Evolutionary conservation across 2,329 filamentous ascomycete species (phyloP), one percentile per base, ranked within the genome.

Genomic region (Exophiala mesophila): DNA sequence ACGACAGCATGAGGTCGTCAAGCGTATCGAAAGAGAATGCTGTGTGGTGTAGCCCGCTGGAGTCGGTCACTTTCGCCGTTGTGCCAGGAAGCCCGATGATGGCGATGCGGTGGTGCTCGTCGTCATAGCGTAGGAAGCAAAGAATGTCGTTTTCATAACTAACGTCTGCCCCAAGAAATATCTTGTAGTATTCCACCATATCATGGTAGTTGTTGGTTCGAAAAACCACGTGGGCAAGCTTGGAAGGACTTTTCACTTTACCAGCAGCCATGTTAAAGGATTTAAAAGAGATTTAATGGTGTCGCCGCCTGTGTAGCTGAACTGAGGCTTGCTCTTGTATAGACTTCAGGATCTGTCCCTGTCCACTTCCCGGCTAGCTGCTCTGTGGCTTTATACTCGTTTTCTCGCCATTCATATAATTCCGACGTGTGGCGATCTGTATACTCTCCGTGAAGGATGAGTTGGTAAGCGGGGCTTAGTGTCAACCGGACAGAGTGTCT

Each of bases 31-130:
- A 70, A 2, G 61, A 57, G 50, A 72, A 71, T 18, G 67, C 62
- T 19, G 71, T 57, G 51, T 72, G 69, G 34, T 67, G 13, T 54
- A 72, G 45, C 1, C 67, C 66, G 5, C 54, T 53, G 6, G 50
- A 53, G 18, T 47, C 47, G 4, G 34, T n/a, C 9, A 16, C 39
- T 4, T 50, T 45, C 35, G 58, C 58, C 1, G 54, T 48, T 2
- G 2, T 29, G 47, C 0, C 63, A 5, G 37, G 61, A 5, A 65
- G 20, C 3, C 43, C 39, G 16, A 59, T 24, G 26, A 73, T 57
- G 13, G 65, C 69, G 20, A 72, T 57, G 24, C 70, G 69, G 53
- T 73, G 70, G 21, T 43, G 40, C 18, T 43, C 40, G 16, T 36
- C 23, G 40, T 43, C 40, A 17, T 43, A 43, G 12, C 13, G 18